phyloP scores from a whole-genome alignment of 2,329 filamentous ascomycete species.

The Aspergillus terreus region DNA sequence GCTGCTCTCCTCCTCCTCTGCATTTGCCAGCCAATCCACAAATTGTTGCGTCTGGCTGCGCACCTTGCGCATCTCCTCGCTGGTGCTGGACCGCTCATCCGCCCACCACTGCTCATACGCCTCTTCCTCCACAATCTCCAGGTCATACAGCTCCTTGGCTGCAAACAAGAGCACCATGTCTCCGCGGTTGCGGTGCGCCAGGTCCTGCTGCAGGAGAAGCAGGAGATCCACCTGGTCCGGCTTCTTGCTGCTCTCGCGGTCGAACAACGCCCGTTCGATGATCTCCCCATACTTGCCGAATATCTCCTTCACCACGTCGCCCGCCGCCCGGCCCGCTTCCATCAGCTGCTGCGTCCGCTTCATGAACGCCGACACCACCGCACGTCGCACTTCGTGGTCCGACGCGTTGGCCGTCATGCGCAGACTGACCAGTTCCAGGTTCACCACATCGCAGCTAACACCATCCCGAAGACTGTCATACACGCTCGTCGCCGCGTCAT shows the following conservation, averaged over 20 bases:
- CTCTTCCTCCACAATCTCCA: slow-evolving; percentile 85
- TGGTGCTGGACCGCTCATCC: slow-evolving; percentile 64
- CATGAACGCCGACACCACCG: slow-evolving; percentile 80
- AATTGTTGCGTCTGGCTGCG: slow-evolving; percentile 71
- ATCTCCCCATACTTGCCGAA: slow-evolving; percentile 63
- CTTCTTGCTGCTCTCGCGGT: slow-evolving; percentile 50
- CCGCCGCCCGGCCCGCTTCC: slow-evolving; percentile 54
- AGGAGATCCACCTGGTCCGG: slow-evolving; percentile 81
- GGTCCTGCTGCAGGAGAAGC: slow-evolving; percentile 74
- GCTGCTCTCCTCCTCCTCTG: slow-evolving; percentile 65
- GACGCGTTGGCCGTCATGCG: slow-evolving; percentile 87
- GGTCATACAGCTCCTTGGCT: slow-evolving; percentile 78
- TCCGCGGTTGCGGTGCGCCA: slow-evolving; percentile 62
- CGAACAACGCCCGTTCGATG: slow-evolving; percentile 57
- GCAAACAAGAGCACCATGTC: slow-evolving; percentile 69
- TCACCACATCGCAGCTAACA: slow-evolving; percentile 74
- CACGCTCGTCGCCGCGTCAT: slow-evolving; percentile 82
- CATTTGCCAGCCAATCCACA: slow-evolving; percentile 79
- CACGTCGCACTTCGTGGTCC: slow-evolving; percentile 80
- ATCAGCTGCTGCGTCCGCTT: slow-evolving; percentile 73
- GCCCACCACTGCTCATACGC: slow-evolving; percentile 87
- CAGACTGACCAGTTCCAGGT: slow-evolving; percentile 90
- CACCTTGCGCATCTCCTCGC: slow-evolving; percentile 65
- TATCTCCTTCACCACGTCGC: slow-evolving; percentile 61
- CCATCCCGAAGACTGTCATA: slow-evolving; percentile 76